Base-by-base conservation (phyloP, 305 asterid genomes). In the Rubia peregrina region DNA sequence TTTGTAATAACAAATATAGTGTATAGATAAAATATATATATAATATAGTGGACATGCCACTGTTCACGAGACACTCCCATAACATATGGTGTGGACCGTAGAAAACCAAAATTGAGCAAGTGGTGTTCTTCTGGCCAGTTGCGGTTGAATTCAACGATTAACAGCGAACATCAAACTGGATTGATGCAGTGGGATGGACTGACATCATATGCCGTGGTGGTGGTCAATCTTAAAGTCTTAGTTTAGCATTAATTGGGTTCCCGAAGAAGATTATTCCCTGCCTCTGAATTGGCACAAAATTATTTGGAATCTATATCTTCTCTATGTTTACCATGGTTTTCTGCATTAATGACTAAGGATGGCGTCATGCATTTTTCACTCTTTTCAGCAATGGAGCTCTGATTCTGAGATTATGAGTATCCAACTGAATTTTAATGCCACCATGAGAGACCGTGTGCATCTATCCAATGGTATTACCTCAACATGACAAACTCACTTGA, bases 181-280 rank as follows among this genome's bases (percentile, higher is more conserved):
- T 51, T 67, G 71, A 43, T 26, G 60, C 61, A 46, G 7, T 61
- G 57, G 21, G 68, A 13, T 17, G 42, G 49, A 68, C 69, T 46
- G 70, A 61, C 73, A 48, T 46, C 13, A 59, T 46, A 36, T 59
- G 16, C 60, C 40, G 60, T 46, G 62, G 51, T 60, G 36, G 60
- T 44, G 61, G 48, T 44, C 68, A 48, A 26, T 46, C 43, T n/a
- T 6, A 19, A 49, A 49, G 57, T 49, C 33, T 22, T 68, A 69
- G 64, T 74, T 74, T 48, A 38, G 13, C 69, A 48, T 61, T 61
- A 61, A 60, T 46, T 68, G 62, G 62, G 16, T 74, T 75, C 66
- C 78, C 74, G 56, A 75, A 53, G 71, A 40, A 59, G 78, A 53
- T 75, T 69, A 51, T 51, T 59, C 42, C 65, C 70, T 72, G 69